These are phyloP conservation scores for Phialocephala sp. DNA, from an alignment of 2,329 filamentous ascomycete genomes.

Conservation along the genomic window DNA sequence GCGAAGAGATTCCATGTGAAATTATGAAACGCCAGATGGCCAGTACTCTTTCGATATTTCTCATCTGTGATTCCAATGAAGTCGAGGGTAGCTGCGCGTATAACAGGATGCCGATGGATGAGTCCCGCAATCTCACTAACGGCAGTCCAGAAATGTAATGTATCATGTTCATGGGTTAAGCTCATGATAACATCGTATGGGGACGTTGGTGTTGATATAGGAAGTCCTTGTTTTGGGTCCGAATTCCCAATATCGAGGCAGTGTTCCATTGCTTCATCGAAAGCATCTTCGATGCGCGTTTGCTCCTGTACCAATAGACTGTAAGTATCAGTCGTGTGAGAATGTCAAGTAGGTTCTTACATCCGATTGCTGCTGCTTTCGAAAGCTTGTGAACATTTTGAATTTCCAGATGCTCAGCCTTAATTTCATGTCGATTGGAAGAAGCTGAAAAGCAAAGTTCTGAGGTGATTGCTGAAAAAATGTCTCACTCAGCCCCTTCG, in stretches of 20 bases:
- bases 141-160: neutral
- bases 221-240: neutral
- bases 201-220: neutral
- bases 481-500: no score
- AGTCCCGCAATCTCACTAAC: neutral
- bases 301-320: neutral
- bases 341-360: neutral
- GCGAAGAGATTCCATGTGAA: neutral
- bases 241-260: neutral
- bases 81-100: neutral
- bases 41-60: neutral
- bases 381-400: neutral
- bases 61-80: neutral
- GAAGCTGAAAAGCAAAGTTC: no score
- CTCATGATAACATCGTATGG: neutral
- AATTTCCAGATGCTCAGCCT: no score
- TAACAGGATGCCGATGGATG: neutral
- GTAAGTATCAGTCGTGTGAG: neutral
- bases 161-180: neutral
- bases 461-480: no score
- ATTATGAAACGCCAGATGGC: neutral
- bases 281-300: neutral
- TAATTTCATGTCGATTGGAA: no score
- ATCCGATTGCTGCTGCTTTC: neutral
- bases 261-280: neutral